Evolutionary conservation across 345 rosid species (phyloP).

Genomic region (Pseudoturritis turrita): DNA sequence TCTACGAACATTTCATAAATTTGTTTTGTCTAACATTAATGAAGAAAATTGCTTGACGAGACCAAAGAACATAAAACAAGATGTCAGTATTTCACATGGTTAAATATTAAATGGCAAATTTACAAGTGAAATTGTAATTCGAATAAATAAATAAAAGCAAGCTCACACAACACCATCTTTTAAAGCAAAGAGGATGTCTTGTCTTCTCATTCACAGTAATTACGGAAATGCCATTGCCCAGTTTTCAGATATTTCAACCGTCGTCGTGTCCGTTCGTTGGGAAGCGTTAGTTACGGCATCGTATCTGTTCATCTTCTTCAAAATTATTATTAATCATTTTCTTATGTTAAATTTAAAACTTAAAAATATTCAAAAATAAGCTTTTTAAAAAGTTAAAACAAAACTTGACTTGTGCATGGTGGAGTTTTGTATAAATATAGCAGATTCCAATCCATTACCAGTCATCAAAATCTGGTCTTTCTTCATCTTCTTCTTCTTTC

Average conservation of each 20-base stretch:
- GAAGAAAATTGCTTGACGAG: not conserved
- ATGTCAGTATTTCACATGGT: conserved; percentile 25
- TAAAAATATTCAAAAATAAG: not conserved
- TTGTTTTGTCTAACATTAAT: not conserved
- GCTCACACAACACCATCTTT: not conserved
- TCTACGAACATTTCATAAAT: not conserved
- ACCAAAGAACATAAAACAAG: not conserved
- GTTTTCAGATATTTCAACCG: conserved; percentile 4
- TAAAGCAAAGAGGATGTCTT: not conserved
- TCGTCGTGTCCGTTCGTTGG: conserved; percentile 20
- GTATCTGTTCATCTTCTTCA: conserved; percentile 13
- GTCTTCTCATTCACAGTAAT: not conserved
- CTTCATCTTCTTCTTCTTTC: not conserved
- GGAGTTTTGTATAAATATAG: conserved; percentile 48
- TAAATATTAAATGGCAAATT: not conserved
- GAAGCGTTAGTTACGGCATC: conserved; percentile 17
- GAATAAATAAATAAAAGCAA: not conserved
- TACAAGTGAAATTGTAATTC: not conserved
- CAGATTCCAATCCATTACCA: conserved; percentile 21
- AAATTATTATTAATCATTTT: not conserved
- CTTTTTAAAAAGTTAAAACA: not conserved
- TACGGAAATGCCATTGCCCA: conserved; percentile 14
- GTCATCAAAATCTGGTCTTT: conserved; percentile 15
- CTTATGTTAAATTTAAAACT: not conserved
- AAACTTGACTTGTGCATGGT: conserved; percentile 29